Evolutionary conservation across 441 rosid genomes (phyloP), one percentile per base, ranked within the genome.

Genomic region (Erodium trifolium): DNA sequence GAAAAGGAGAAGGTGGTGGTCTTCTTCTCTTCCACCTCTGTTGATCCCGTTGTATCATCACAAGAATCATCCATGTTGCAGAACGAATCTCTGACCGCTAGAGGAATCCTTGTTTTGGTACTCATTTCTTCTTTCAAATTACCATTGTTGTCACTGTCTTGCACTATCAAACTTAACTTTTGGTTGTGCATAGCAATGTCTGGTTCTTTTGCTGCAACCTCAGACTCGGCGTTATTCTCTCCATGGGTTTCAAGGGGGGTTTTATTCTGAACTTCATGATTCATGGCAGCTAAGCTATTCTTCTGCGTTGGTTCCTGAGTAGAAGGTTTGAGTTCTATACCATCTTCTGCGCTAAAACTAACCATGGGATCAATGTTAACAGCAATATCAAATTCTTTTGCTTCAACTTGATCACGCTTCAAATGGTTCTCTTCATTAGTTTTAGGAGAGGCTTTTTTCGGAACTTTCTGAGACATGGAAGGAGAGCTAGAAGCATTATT

Each of bases 391-490:
- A 68, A 39, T 34, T 71, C 73, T 69, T 74, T 67, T 31, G 75
- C 23, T 51, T 31, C 73, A 63, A 67, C 75, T 65, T 76, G 75
- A 47, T 76, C 81, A 47, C 59, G 77, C 70, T 76, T 80, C 65
- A 75, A 75, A 39, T 66, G 79, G 69, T 76, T 79, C 69, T 77
- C 81, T 68, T 73, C 79, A 39, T 74, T 75, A 47, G 68, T 71
- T 70, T 75, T 80, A 59, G 86, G 79, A 71, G 83, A 76, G 53
- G 47, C 57, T 74, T 74, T 86, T 71, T 65, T 82, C 73, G 76
- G 86, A 68, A 75, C 71, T 76, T 77, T 83, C 37, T 77, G 76
- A 75, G 91, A 78, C 53, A 75, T 70, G 63, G 73, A 64, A 7
- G 77, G 76, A 70, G 68, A 66, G 72, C 69, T 55, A 73, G 84